These are phyloP conservation scores for Fusarium hainanense DNA, from an alignment of 2,329 filamentous ascomycete genomes.

Conservation along the genomic window DNA sequence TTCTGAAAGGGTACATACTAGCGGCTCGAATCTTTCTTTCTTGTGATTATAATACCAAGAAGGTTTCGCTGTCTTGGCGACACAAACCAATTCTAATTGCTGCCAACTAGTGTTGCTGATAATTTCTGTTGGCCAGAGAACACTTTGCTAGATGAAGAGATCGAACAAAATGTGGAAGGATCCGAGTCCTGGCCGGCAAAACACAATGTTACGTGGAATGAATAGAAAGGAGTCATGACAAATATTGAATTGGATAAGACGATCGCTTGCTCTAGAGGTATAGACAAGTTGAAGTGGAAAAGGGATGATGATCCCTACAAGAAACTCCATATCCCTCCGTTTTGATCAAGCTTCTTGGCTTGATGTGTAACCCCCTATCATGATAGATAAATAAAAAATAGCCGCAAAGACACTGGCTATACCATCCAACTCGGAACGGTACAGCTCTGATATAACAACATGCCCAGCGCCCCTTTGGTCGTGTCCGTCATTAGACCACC, in stretches of 20 bases:
- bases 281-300: constrained; percentile 34
- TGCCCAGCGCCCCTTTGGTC: constrained; percentile 39
- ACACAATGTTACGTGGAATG: neutral
- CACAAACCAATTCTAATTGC: constrained; percentile 4
- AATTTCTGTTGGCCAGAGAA: constrained; percentile 26
- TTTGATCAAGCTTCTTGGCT: constrained; percentile 23
- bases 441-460: constrained; percentile 28
- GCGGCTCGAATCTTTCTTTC: constrained; percentile 37
- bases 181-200: neutral
- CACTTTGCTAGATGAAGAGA: neutral
- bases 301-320: constrained; percentile 21
- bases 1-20: constrained; percentile 36
- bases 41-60: constrained; percentile 33
- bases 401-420: neutral
- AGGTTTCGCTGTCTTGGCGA: constrained; percentile 15
- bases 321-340: constrained; percentile 35
- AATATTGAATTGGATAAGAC: constrained; percentile 36
- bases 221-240: constrained; percentile 12
- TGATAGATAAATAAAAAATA: constrained; percentile 7
- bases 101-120: neutral
- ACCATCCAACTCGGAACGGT: constrained; percentile 13
- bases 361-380: constrained; percentile 12
- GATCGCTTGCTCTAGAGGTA: constrained; percentile 46
- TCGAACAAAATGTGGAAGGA: neutral
- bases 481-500: constrained; percentile 44